Conservation (phyloP, 306 rosid genomes). For the Canavalia ensiformis region DNA sequence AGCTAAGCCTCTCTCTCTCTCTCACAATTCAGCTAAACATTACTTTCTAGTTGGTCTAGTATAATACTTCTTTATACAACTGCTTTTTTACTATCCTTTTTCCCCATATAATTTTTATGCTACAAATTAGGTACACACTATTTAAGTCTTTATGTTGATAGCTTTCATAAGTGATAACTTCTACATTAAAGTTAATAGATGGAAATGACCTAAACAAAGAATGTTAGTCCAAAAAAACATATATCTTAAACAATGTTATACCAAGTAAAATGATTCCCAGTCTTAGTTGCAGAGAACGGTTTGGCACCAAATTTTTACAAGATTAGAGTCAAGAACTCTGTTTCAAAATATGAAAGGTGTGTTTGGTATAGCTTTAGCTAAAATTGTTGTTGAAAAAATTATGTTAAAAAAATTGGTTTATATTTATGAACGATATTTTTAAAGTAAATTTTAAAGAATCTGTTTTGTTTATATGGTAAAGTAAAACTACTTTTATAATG, state of each 20-base stretch:
- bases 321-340: background rate
- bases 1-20: background rate
- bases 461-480: background rate
- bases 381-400: background rate
- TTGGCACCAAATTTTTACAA: background rate
- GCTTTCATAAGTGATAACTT: no score
- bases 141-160: background rate
- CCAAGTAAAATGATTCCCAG: no score
- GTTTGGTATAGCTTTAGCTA: background rate
- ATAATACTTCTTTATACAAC: background rate
- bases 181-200: no score
- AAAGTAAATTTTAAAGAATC: background rate
- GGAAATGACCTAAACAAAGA: no score
- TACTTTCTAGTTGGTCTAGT: background rate
- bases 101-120: background rate
- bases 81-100: background rate
- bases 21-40: background rate
- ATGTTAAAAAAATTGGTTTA: background rate
- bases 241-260: no score
- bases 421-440: background rate
- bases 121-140: background rate
- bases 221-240: no score
- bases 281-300: no score
- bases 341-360: background rate
- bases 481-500: background rate